Evolutionary conservation across 2,329 filamentous ascomycete genomes (phyloP), one percentile per base, ranked within the genome.

Genomic region (Claviceps cyperi): DNA sequence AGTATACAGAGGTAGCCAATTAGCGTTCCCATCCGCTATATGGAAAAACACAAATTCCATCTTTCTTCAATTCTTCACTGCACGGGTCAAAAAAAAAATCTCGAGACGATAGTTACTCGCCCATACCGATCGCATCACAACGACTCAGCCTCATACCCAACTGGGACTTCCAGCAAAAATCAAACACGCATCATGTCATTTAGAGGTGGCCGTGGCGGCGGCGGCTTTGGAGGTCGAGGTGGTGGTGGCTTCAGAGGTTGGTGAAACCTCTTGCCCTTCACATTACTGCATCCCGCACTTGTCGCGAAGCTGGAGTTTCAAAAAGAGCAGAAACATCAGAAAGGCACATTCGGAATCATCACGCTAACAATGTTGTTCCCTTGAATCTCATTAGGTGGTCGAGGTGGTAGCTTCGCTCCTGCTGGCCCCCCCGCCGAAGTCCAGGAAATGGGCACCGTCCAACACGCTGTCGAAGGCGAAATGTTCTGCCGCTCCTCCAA

Each of bases 401-500:
- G 55, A 56, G 55, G 55, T 28, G 55, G 55, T 39, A 52, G 47
- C 49, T 51, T 44, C 17, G 55, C 54, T 28, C 54, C 55, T 14
- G 44, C 51, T 1, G 54, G 54, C 1, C 55, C 55, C n/a, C 55
- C 55, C 1, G 55, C 54, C 17, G 50, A 57, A 41, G 55, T 57
- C 21, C 50, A 49, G 32, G 92, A 96, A 73, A 88, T 98, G 84
- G 92, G 92, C 68, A 80, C 80, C 57, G 94, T 97, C 70, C 71
- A 96, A 66, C 92, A 98, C 73, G 83, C 89, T 52, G 91, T 86
- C 72, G 92, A 98, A 71, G 91, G 91, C 67, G 92, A 98, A 71
- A 92, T 98, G 78, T 84, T 98, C 60, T 96, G 91, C 84, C 83
- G 89, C 70, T 94, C 86, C 59, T 84, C 85, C 70, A 97, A 96